phyloP scores from a whole-genome alignment of 148 eudicot genomes.

The Chenopodium berlandieri region DNA sequence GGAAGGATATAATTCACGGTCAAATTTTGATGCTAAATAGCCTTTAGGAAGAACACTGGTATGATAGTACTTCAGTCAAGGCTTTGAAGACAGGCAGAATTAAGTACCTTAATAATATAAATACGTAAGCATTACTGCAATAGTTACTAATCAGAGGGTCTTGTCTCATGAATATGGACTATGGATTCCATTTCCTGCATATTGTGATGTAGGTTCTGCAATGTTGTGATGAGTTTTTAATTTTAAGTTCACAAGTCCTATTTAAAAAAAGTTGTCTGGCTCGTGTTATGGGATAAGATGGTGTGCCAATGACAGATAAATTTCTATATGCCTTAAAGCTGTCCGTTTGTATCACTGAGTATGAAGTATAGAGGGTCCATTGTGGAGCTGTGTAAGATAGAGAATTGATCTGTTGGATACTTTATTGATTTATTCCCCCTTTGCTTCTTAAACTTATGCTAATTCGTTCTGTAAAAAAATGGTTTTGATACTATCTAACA shows the following conservation, averaged over 20 bases:
- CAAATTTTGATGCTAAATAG: too few species aligned
- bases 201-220: background rate
- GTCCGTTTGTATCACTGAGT: background rate
- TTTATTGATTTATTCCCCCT: background rate
- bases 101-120: too few species aligned
- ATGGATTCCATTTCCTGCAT: background rate
- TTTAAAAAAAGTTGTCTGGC: too few species aligned
- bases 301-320: background rate
- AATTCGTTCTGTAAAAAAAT: background rate
- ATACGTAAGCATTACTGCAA: too few species aligned
- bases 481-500: background rate
- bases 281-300: background rate
- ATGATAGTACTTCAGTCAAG: too few species aligned
- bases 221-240: background rate
- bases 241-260: background rate
- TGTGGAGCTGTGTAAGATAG: background rate
- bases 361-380: background rate
- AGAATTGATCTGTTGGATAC: background rate
- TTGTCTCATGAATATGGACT: too few species aligned
- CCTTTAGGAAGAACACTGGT: too few species aligned
- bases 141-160: too few species aligned
- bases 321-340: background rate
- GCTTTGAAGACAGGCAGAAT: too few species aligned
- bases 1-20: too few species aligned
- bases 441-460: background rate